Evolutionary conservation across 768 basidiomycete species (phyloP).

Genomic region (Trametes cubensis): DNA sequence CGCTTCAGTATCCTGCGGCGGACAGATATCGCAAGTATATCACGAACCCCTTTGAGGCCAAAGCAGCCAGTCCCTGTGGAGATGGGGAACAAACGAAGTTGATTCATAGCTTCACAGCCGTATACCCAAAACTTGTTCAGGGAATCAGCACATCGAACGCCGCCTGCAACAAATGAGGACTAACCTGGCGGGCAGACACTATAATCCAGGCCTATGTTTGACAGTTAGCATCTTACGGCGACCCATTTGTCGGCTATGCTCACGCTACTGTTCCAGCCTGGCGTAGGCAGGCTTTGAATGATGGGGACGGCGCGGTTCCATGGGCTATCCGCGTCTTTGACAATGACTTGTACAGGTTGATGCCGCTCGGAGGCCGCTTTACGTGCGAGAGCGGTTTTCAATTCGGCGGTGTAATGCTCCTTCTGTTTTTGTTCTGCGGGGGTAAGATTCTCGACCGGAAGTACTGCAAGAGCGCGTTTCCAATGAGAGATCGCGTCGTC

Average conservation of each 20-base stretch:
- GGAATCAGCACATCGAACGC: not conserved
- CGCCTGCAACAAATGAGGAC: not conserved
- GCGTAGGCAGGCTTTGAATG: not conserved
- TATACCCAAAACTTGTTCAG: not conserved
- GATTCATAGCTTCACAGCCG: conserved; percentile 1
- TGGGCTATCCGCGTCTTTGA: not conserved
- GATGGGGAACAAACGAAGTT: not conserved
- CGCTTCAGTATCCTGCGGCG: too few relatives aligned
- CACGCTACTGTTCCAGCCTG: conserved; percentile 11
- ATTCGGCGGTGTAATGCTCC: conserved; percentile 37
- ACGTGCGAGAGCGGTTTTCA: conserved; percentile 32
- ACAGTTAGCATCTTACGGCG: not conserved
- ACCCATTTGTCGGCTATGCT: not conserved
- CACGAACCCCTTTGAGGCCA: not conserved
- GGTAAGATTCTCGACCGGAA: conserved; percentile 35
- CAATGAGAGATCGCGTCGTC: conserved; percentile 16
- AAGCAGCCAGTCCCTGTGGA: not conserved
- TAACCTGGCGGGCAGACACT: not conserved
- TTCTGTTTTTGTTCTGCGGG: conserved; percentile 39
- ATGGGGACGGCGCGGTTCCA: not conserved
- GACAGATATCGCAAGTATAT: not conserved
- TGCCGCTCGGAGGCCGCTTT: not conserved
- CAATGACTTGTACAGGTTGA: not conserved
- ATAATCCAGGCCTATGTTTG: conserved; percentile 24
- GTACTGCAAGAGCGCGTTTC: conserved; percentile 37